Base-by-base conservation (phyloP, 176 grass and related monocot genomes). In the Oryza meyeriana region DNA sequence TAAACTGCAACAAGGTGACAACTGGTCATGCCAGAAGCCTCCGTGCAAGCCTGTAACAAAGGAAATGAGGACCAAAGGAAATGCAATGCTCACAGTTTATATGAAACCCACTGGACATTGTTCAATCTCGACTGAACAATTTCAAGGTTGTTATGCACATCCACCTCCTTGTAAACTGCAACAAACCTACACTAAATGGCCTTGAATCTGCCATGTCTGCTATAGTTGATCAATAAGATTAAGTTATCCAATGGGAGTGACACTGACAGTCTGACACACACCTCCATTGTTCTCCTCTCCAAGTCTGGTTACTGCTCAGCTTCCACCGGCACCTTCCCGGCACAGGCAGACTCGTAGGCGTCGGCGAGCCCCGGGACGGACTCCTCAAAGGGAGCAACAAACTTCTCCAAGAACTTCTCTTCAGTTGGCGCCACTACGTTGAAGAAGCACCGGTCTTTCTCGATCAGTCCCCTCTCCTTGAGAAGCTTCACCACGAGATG, bases 331-430 rank as follows among this genome's bases (percentile, higher is more conserved):
- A 41, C 26, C 31, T 80, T 44, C 10, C 47, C 77, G 20, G 62
- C 2, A 83, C 82, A 83, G 59, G 85, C 83, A 82, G 76, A 61
- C 45, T 87, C 59, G 47, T 96, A 90, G 18, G 62, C 87, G 78
- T 79, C 86, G 41, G 74, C 79, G 69, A 93, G 88, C 20, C 84
- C 77, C 2, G 85, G 94, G 75, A 92, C 89, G 17, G 38, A 84
- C 1, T 75, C 79, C 64, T 92, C 81, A 57, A 82, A 81, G 8
- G 90, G 90, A 64, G 71, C 58, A 77, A 93, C 71, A 73, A 90
- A 93, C 64, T 90, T 90, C n/a, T 88, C 78, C 8, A 86, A 71
- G 81, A 95, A 95, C 55, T 88, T 90, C 77, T 96, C 83, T 44
- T 96, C 93, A 4, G 75, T 76, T 25, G 87, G 79, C 44, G 61